Evolutionary conservation across 345 rosid genomes (phyloP), one percentile per base, ranked within the genome.

Genomic region (Boechera stricta): DNA sequence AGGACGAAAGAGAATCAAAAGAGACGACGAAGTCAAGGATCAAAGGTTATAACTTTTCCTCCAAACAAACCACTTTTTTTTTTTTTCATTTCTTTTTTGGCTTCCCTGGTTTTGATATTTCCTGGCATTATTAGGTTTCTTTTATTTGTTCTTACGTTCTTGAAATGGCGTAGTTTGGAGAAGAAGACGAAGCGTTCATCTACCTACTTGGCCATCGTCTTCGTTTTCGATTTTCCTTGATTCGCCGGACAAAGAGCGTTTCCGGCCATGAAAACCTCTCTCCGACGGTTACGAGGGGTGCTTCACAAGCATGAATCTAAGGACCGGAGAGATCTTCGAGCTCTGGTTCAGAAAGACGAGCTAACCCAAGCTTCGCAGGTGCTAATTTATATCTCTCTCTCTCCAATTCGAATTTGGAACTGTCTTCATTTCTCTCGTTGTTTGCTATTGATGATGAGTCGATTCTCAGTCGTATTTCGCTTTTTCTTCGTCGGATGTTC

Each of bases 341-440:
- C 86, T 79, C 58, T 74, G 24, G 76, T 82, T 65, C 92, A 83
- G 64, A 68, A 80, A 41, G 91, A 90, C 74, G 97, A 94, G 82
- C 90, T 94, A 8, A 85, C 86, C 66, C 87, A 80, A 58, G 97
- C 95, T 49, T 85, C 91, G 74, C 90, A 81, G 97, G 98, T 91
- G 3, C 70, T 41, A 42, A 45, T 64, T 33, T 33, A 33, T 33
- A 0, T 10, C 12, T 36, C 55, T 39, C 10, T 72, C 4, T 49
- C 63, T 12, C 63, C 49, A 12, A 55, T 70, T 77, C 60, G 44
- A 47, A 71, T 70, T 47, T 31, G 55, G 60, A 41, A 49, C 66
- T 48, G 18, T 64, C 52, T 45, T 28, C 69, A 4, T 61, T 47
- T 59, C 4, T 51, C 64, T 76, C 39, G 7, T 41, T 62, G 31